These are phyloP conservation scores for Jatropha podagrica DNA, from an alignment of 441 rosid genomes.

Conservation along the genomic window DNA sequence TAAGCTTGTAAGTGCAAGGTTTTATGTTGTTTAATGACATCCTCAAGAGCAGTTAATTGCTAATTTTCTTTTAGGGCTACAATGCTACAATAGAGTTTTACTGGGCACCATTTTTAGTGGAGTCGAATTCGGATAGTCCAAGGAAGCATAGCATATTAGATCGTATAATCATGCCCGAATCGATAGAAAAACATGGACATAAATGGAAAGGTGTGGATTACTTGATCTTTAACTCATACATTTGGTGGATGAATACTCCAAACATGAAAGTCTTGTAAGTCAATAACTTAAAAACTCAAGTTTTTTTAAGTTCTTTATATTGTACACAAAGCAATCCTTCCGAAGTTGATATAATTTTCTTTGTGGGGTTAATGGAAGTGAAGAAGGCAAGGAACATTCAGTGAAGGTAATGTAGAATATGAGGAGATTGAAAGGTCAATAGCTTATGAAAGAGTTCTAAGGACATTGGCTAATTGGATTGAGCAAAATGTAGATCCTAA, in stretches of 20 bases:
- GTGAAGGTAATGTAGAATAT: slow-evolving; percentile 50
- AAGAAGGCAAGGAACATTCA: slow-evolving; percentile 55
- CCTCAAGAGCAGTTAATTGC: slow-evolving; percentile 15
- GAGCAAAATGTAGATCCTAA: slow-evolving; percentile 62
- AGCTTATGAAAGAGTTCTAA: slow-evolving; percentile 62
- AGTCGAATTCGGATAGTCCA: slow-evolving; percentile 88
- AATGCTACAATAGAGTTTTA: slow-evolving; percentile 90
- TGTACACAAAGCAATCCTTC: not conserved
- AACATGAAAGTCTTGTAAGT: slow-evolving; percentile 85
- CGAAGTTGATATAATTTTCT: slow-evolving; percentile 1
- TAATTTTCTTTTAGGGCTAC: slow-evolving; percentile 46
- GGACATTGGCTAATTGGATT: slow-evolving; percentile 83
- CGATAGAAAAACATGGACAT: slow-evolving; percentile 68
- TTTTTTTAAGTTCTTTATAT: not conserved
- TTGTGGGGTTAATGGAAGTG: slow-evolving; percentile 9
- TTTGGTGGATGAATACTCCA: slow-evolving; percentile 98
- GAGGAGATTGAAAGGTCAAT: slow-evolving; percentile 66
- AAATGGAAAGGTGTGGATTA: slow-evolving; percentile 78
- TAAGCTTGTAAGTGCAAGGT: too few relatives aligned
- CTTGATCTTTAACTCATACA: slow-evolving; percentile 86
- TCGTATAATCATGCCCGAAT: slow-evolving; percentile 91
- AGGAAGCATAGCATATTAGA: slow-evolving; percentile 72
- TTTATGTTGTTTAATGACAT: slow-evolving; percentile 16
- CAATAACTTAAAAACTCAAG: not conserved
- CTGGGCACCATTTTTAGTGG: slow-evolving; percentile 96